Percentiles rank a stretch among this genome's conserved stretches.
Conservation (phyloP, 208 protist species). For the Leishmania tarentolae region DNA sequence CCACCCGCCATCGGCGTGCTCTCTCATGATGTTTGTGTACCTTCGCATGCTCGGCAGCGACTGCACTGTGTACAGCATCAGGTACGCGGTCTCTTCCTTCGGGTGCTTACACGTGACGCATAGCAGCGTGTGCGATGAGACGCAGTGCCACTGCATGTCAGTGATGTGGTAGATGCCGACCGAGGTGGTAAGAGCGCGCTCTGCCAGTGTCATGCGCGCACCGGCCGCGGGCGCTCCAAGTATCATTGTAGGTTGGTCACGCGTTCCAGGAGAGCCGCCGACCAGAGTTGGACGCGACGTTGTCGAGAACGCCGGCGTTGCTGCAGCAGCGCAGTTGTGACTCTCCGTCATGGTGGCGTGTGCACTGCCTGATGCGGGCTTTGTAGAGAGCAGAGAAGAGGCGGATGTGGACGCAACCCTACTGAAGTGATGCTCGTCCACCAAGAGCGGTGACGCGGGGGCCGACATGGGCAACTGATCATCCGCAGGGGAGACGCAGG, state of each 20-base stretch:
- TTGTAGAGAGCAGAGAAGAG: slow-evolving; percentile 15
- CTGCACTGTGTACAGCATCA: slow-evolving; percentile 77
- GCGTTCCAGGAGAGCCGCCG: neutral
- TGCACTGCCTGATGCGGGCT: neutral
- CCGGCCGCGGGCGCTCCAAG: neutral
- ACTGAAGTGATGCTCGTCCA: slow-evolving; percentile 7
- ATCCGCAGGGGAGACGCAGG: slow-evolving; percentile 15
- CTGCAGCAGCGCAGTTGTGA: slow-evolving; percentile 20
- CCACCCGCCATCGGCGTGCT: slow-evolving; percentile 28
- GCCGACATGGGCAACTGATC: slow-evolving; percentile 1
- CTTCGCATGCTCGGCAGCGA: slow-evolving; percentile 35
- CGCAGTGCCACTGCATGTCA: slow-evolving; percentile 66
- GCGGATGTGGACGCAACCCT: slow-evolving; percentile 12
- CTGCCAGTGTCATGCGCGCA: slow-evolving; percentile 34
- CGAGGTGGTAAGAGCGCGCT: slow-evolving; percentile 55
- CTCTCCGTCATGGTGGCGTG: neutral
- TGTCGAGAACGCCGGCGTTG: slow-evolving; percentile 35
- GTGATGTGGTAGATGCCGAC: slow-evolving; percentile 55
- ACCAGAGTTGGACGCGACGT: slow-evolving; percentile 14
- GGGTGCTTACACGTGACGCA: slow-evolving; percentile 71
- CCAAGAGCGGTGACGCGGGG: slow-evolving; percentile 1
- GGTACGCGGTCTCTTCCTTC: slow-evolving; percentile 31
- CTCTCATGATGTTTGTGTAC: slow-evolving; percentile 46
- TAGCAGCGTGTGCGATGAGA: slow-evolving; percentile 65
- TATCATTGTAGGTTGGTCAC: neutral